phyloP scores from a whole-genome alignment of 441 rosid species.

The Caryocar brasiliense region DNA sequence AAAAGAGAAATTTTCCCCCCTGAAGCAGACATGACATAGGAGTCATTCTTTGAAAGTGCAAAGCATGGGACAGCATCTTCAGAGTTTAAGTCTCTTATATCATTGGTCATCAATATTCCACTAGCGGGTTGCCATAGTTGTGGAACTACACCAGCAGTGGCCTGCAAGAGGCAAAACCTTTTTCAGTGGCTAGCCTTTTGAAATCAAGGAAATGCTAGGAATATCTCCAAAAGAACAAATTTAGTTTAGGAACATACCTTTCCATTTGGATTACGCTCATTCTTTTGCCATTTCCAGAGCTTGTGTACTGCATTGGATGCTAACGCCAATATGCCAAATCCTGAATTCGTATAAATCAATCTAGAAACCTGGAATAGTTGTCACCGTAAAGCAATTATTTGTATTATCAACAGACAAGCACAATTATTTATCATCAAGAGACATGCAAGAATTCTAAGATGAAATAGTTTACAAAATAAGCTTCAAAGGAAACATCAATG shows the following conservation, averaged over 20 bases:
- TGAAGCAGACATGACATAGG: conserved; percentile 81
- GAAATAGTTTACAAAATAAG: too few relatives aligned
- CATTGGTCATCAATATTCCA: conserved; percentile 68
- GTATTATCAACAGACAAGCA: too few relatives aligned
- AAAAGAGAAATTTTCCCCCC: conserved; percentile 74
- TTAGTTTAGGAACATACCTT: conserved; percentile 38
- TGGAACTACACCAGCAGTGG: conserved; percentile 52
- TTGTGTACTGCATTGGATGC: conserved; percentile 78
- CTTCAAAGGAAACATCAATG: too few relatives aligned
- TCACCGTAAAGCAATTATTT: too few relatives aligned
- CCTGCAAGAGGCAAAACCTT: conserved; percentile 26
- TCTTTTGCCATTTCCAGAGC: conserved; percentile 83
- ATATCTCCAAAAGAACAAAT: not conserved
- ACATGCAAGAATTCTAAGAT: too few relatives aligned
- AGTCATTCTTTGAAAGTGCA: conserved; percentile 82
- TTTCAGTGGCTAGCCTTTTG: conserved; percentile 2
- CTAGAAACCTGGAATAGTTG: conserved; percentile 49
- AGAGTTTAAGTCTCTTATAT: conserved; percentile 46
- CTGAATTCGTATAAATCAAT: conserved; percentile 69
- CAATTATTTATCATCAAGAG: too few relatives aligned
- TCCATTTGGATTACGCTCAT: conserved; percentile 35
- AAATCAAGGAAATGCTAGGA: not conserved
- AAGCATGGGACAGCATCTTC: conserved; percentile 82
- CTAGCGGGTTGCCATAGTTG: conserved; percentile 74
- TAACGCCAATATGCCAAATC: conserved; percentile 56